Evolutionary conservation across 2,329 filamentous ascomycete genomes (phyloP).

Genomic region (Botrytis paeoniae): DNA sequence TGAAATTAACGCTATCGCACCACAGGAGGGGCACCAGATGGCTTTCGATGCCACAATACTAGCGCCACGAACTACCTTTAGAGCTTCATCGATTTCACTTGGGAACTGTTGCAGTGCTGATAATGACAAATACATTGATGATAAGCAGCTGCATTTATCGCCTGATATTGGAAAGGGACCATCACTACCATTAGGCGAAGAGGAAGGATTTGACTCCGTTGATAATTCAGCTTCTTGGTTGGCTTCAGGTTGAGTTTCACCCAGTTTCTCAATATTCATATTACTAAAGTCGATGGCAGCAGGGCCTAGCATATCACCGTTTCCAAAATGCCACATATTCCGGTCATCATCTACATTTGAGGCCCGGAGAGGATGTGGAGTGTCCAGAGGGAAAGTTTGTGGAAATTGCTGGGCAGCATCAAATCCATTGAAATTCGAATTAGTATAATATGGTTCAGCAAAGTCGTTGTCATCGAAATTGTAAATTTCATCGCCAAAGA

Average conservation of each 20-base stretch:
- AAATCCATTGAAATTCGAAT: constrained; percentile 4
- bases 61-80: constrained; percentile 33
- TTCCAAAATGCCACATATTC: constrained; percentile 30
- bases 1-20: constrained; percentile 41
- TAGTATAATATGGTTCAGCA: constrained; percentile 25
- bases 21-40: constrained; percentile 51
- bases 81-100: constrained; percentile 30
- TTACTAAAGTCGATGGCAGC: constrained; percentile 29
- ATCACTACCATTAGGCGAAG: constrained; percentile 24
- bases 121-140: constrained; percentile 36
- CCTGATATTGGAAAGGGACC: constrained; percentile 16
- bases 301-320: constrained; percentile 21
- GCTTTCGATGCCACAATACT: constrained; percentile 43
- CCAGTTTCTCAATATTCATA: constrained; percentile 21
- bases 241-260: constrained; percentile 13
- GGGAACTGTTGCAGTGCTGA: constrained; percentile 35
- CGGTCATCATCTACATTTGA: constrained; percentile 17
- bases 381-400: constrained; percentile 1
- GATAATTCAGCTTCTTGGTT: constrained; percentile 6
- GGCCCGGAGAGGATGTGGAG: neutral
- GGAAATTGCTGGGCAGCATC: neutral
- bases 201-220: constrained; percentile 21
- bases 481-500: constrained; percentile 20
- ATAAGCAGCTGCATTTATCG: constrained; percentile 32
- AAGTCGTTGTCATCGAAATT: constrained; percentile 19